Percentiles rank a stretch among this genome's conserved stretches.
phyloP scores from a whole-genome alignment of 2,329 filamentous ascomycete genomes.

The Paradendryphiella salina region DNA sequence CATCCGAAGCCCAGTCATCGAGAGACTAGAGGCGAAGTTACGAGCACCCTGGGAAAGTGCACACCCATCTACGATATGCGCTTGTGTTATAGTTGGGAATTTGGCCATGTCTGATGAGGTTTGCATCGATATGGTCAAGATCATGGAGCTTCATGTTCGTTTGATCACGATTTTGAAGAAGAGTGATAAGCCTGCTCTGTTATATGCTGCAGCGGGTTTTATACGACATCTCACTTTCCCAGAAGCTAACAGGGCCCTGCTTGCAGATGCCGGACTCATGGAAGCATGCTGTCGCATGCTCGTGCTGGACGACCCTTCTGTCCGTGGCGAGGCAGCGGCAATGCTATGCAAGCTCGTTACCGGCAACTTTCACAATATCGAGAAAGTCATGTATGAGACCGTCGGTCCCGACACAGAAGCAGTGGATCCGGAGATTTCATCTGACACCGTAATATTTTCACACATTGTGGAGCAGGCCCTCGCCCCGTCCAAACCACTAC shows the following conservation, averaged over 20 bases:
- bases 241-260: constrained; percentile 33
- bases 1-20: constrained; percentile 32
- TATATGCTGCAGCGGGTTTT: constrained; percentile 45
- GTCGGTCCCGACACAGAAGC: constrained; percentile 20
- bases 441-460: constrained; percentile 31
- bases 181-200: constrained; percentile 33
- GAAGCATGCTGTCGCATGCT: constrained; percentile 38
- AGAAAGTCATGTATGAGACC: constrained; percentile 32
- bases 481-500: constrained; percentile 36
- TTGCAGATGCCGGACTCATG: constrained; percentile 40
- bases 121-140: constrained; percentile 43
- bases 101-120: constrained; percentile 43
- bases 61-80: constrained; percentile 38
- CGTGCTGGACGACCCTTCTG: constrained; percentile 33
- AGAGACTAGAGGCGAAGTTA: constrained; percentile 34
- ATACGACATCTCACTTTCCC: constrained; percentile 46
- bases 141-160: constrained; percentile 36
- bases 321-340: constrained; percentile 42
- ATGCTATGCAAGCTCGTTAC: constrained; percentile 43
- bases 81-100: constrained; percentile 47
- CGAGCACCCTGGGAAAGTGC: constrained; percentile 16
- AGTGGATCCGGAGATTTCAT: constrained; percentile 19
- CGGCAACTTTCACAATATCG: constrained; percentile 38
- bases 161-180: constrained; percentile 36
- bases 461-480: constrained; percentile 39